Base-by-base conservation (phyloP, 495 filamentous ascomycete genomes). In the Recurvomyces mirabilis region DNA sequence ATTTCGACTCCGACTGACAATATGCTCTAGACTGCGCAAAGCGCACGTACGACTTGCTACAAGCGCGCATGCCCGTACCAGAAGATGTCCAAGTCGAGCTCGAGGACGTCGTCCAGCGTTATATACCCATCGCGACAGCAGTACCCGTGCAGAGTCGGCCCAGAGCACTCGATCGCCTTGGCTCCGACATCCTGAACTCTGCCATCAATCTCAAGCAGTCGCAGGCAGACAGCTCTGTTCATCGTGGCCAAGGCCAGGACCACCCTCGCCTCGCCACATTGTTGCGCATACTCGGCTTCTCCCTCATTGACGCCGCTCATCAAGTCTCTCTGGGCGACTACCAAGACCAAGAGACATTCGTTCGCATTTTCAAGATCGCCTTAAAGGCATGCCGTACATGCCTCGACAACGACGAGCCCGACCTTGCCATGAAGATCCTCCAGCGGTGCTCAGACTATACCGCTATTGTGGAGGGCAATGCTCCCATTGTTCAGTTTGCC, bases 211-310 rank as follows among this genome's bases (percentile, higher is more conserved):
- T 78, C 19, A 58, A 54, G 23, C 56, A 62, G 17, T 49, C 57
- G 13, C 37, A 46, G 24, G 38, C 43, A 14, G 51, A 30, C 26
- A 7, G 43, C 7, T 25, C n/a, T 32, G 41, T 29, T 38, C 33
- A 35, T 47, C 59, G 12, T 51, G 54, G 22, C 46, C 28, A 20
- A 41, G n/a, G 34, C 3, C 25, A 20, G 12, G 25, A 29, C 17
- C 26, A 43, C 15, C 20, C 15, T 19, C 22, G n/a, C 19, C 14
- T 53, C 1, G n/a, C 61, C n/a, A 60, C 55, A 37, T 42, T 62
- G 10, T 71, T 74, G 4, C 77, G 79, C 38, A 70, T 77, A 23
- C 73, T 91, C 42, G 78, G 82, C 2, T 87, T 82, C 51, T 63
- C 77, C 20, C 65, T 94, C 47, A 61, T 94, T 29, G 81, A 78